Conservation (phyloP, 139 green algal species). For the Trebouxia sp. region DNA sequence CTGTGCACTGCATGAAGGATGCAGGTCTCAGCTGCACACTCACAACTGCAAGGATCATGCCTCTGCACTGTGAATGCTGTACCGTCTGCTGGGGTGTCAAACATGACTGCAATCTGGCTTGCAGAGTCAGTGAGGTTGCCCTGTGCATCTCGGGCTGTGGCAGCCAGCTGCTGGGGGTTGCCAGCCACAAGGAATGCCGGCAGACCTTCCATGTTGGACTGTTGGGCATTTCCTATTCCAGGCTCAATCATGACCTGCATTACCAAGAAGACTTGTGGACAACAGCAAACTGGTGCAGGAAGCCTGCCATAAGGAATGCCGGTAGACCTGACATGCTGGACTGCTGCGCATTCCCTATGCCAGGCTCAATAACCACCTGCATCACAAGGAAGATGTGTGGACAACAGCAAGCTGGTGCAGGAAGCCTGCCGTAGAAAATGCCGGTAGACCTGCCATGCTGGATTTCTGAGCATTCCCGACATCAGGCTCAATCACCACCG, state of each 20-base stretch:
- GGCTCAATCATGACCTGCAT: conserved; percentile 27
- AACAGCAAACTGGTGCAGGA: neutral
- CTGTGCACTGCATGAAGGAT: no score
- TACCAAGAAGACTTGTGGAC: no score
- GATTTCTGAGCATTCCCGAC: conserved; percentile 17
- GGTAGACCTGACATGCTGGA: conserved; percentile 29
- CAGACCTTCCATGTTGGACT: conserved; percentile 23
- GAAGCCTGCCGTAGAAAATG: conserved; percentile 17
- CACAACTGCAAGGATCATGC: no score
- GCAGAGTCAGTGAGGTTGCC: conserved; percentile 28
- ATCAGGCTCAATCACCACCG: conserved; percentile 20
- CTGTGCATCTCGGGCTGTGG: conserved; percentile 27
- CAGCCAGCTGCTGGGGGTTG: neutral
- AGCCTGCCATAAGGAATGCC: conserved; percentile 19
- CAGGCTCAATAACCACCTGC: conserved; percentile 26
- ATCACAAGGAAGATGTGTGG: no score
- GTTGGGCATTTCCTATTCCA: neutral
- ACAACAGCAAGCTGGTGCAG: neutral
- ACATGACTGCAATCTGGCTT: conserved; percentile 18
- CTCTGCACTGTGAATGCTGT: neutral
- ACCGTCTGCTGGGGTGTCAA: conserved; percentile 34
- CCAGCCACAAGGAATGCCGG: conserved; percentile 27
- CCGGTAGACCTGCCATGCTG: conserved; percentile 12
- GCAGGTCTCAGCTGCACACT: no score
- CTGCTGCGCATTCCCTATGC: neutral